phyloP scores from a whole-genome alignment of 164 flowering plant species.

The Vitis cinerea region DNA sequence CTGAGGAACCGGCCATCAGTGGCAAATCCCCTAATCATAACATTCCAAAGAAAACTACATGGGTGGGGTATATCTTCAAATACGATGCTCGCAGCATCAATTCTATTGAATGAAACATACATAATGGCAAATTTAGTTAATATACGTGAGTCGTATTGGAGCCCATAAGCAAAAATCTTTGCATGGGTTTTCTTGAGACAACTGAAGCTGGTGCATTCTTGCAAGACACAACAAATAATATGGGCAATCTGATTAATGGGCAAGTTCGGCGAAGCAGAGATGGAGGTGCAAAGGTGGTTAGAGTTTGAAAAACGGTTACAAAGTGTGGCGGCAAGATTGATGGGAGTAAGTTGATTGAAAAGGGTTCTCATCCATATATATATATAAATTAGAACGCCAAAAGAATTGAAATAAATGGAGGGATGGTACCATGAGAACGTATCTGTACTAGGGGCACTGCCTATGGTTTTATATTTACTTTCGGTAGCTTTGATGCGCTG shows the following conservation, averaged over 20 bases:
- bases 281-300: constrained; percentile 4
- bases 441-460: too few species aligned
- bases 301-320: constrained; percentile 5
- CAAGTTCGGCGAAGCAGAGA: not conserved
- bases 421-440: too few species aligned
- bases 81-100: constrained; percentile 11
- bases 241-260: not conserved
- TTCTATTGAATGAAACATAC: constrained; percentile 17
- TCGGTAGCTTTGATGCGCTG: too few species aligned
- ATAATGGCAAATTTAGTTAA: constrained; percentile 16
- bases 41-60: constrained; percentile 29
- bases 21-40: constrained; percentile 27
- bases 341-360: not conserved
- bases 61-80: constrained; percentile 21
- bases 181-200: constrained; percentile 26
- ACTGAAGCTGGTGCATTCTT: constrained; percentile 15
- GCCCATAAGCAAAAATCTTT: constrained; percentile 18
- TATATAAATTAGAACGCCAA: not conserved
- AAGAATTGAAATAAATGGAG: too few species aligned
- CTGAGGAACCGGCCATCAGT: constrained; percentile 8
- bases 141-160: constrained; percentile 19
- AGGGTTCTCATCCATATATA: constrained; percentile 7
- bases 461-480: too few species aligned
- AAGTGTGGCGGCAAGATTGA: not conserved
- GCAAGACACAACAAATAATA: constrained; percentile 10